phyloP scores from a whole-genome alignment of 148 eudicot genomes.

The Nepenthes mirabilis region DNA sequence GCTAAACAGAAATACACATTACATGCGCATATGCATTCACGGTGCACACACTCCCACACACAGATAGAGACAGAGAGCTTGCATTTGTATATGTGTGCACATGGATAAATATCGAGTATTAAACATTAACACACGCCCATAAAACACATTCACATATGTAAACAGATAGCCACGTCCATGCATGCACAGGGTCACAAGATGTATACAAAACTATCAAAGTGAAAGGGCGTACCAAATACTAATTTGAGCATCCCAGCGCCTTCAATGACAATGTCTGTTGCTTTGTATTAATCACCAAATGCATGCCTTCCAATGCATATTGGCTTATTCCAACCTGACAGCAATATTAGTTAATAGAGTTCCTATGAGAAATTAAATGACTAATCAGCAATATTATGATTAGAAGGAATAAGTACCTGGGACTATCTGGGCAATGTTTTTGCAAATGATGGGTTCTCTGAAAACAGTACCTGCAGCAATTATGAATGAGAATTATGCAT shows the following conservation, averaged over 20 bases:
- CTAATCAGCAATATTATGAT: background rate
- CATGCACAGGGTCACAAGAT: background rate
- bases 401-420: constrained; percentile 29
- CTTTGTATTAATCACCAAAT: constrained; percentile 86
- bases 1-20: too few relatives aligned
- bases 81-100: too few relatives aligned
- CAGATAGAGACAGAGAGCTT: too few relatives aligned
- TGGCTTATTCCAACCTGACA: constrained; percentile 75
- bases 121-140: too few relatives aligned
- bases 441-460: constrained; percentile 85
- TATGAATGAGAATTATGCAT: background rate
- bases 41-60: too few relatives aligned
- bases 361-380: background rate
- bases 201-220: background rate
- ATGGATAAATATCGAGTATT: too few relatives aligned
- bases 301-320: constrained; percentile 98
- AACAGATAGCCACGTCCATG: background rate
- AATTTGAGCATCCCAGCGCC: constrained; percentile 85
- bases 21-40: too few relatives aligned
- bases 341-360: background rate
- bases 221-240: constrained; percentile 59
- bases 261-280: constrained; percentile 77
- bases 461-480: constrained; percentile 63
- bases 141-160: too few relatives aligned
- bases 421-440: constrained; percentile 66